A percentile compares a stretch with the other conserved stretches of the same genome.
Evolutionary conservation across 1,284 basidiomycete species (phyloP).

Genomic region (Pascua sp.): DNA sequence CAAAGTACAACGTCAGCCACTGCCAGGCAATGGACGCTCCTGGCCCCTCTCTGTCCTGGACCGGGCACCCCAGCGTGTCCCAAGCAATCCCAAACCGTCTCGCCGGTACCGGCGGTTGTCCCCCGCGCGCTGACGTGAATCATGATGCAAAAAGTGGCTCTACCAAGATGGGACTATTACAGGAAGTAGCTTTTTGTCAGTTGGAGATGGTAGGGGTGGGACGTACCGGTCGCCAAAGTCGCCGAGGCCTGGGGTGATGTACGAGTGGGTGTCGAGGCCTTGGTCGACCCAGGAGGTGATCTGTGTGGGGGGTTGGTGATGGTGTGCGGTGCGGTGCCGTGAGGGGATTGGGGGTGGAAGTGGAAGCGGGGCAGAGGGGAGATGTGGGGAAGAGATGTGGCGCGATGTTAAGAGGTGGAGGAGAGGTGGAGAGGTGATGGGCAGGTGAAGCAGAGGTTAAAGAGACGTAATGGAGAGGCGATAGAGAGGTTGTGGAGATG

Average conservation of each 20-base stretch:
- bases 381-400: too few relatives aligned
- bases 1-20: too few relatives aligned
- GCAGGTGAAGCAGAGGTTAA: neutral
- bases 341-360: neutral
- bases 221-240: conserved; percentile 77
- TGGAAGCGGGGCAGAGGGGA: neutral
- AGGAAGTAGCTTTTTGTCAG: conserved; percentile 29
- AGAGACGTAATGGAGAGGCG: neutral
- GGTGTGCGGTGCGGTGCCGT: too few relatives aligned
- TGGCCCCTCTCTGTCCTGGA: too few relatives aligned
- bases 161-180: conserved; percentile 3
- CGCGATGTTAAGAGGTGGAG: too few relatives aligned
- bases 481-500: neutral
- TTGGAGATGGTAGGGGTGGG: neutral
- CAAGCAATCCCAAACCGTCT: too few relatives aligned
- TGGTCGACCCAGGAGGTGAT: conserved; percentile 97
- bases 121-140: too few relatives aligned
- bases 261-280: conserved; percentile 69
- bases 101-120: too few relatives aligned
- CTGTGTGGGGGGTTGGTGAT: conserved; percentile 53
- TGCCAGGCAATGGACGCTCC: too few relatives aligned
- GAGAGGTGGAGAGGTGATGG: too few relatives aligned
- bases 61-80: too few relatives aligned
- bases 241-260: conserved; percentile 76
- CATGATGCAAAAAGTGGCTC: too few relatives aligned